phyloP scores from a whole-genome alignment of 148 eudicot species.

The Beta vulgaris region DNA sequence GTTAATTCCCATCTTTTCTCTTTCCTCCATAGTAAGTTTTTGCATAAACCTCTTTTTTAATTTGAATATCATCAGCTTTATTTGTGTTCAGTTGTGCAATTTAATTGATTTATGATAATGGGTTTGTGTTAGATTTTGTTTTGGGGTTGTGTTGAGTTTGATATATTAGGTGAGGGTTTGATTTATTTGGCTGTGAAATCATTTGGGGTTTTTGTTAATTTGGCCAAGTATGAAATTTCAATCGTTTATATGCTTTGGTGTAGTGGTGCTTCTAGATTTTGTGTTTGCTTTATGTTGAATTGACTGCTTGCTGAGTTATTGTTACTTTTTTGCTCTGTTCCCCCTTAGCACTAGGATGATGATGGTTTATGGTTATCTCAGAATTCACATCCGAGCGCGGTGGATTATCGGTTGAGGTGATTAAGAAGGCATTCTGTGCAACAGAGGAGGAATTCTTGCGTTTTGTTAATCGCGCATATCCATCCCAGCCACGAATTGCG shows the following conservation, averaged over 20 bases:
- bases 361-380: slow-evolving; percentile 4
- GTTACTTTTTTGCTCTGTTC: not conserved
- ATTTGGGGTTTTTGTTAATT: slow-evolving; percentile 4
- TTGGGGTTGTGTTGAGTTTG: not conserved
- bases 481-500: slow-evolving; percentile 38
- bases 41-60: not conserved
- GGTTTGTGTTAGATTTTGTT: slow-evolving; percentile 8
- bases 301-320: not conserved
- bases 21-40: slow-evolving; percentile 51
- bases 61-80: not conserved
- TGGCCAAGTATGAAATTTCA: not conserved
- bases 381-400: slow-evolving; percentile 45
- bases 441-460: slow-evolving; percentile 52
- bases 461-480: slow-evolving; percentile 34
- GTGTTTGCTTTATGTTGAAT: not conserved
- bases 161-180: not conserved
- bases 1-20: slow-evolving; percentile 59
- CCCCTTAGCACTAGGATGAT: not conserved
- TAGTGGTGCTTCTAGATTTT: not conserved
- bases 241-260: not conserved
- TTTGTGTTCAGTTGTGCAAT: not conserved
- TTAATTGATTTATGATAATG: not conserved
- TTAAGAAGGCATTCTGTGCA: slow-evolving; percentile 53
- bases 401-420: slow-evolving; percentile 44
- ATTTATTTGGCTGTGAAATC: not conserved